Percentiles rank a stretch among this genome's conserved stretches.
Evolutionary conservation across 2,329 filamentous ascomycete species (phyloP).

Genomic region (Proliferodiscus dingleyae): DNA sequence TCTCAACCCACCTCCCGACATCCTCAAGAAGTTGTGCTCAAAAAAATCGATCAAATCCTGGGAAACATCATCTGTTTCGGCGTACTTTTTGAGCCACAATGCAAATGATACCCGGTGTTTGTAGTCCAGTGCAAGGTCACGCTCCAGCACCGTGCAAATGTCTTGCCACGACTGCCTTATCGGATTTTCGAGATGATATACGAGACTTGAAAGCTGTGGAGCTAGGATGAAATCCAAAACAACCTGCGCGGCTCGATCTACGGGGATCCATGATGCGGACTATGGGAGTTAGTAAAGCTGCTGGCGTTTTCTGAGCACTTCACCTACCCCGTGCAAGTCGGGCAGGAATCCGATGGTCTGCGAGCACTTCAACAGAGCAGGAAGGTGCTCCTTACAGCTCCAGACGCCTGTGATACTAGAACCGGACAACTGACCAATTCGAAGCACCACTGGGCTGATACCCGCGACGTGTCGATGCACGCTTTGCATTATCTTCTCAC

Average conservation of each 20-base stretch:
- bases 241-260: slow-evolving; percentile 35
- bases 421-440: neutral
- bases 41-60: no score
- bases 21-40: no score
- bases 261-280: slow-evolving; percentile 40
- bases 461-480: neutral
- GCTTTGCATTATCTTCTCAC: neutral
- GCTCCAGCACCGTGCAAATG: slow-evolving; percentile 1
- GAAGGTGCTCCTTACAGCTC: slow-evolving; percentile 47
- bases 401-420: slow-evolving; percentile 41
- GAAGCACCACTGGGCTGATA: neutral
- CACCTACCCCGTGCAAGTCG: slow-evolving; percentile 31
- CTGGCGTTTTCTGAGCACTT: no score
- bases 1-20: no score
- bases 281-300: no score
- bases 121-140: no score
- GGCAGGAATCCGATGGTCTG: slow-evolving; percentile 40
- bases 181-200: slow-evolving; percentile 44
- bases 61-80: no score
- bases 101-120: no score
- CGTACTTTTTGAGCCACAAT: no score
- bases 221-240: slow-evolving; percentile 31
- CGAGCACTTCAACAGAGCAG: slow-evolving; percentile 44
- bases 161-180: slow-evolving; percentile 35
- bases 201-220: slow-evolving; percentile 19